Percentiles rank a stretch among this genome's conserved stretches.
Evolutionary conservation across 2,329 filamentous ascomycete species (phyloP).

Genomic region (Penicillium brasilianum): DNA sequence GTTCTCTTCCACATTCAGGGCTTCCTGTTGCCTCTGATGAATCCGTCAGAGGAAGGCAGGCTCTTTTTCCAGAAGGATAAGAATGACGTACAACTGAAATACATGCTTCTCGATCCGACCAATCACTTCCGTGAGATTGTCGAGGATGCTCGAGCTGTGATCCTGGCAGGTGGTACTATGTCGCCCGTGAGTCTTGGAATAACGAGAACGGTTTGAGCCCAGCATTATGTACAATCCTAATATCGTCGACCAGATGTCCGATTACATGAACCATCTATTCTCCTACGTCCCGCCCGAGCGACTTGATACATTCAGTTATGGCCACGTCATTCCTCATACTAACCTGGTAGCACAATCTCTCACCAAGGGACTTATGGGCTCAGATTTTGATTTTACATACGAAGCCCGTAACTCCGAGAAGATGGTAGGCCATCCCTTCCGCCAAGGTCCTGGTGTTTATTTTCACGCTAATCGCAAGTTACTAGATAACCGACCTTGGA

Average conservation of each 20-base stretch:
- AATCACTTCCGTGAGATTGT: slow-evolving; percentile 90
- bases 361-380: slow-evolving; percentile 52
- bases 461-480: slow-evolving; percentile 9
- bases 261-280: slow-evolving; percentile 86
- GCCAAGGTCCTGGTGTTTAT: not conserved
- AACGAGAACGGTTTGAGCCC: not conserved
- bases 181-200: slow-evolving; percentile 66
- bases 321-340: slow-evolving; percentile 84
- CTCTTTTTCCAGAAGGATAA: slow-evolving; percentile 61
- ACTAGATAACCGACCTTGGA: slow-evolving; percentile 72
- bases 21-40: slow-evolving; percentile 82
- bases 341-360: slow-evolving; percentile 83
- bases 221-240: slow-evolving; percentile 16
- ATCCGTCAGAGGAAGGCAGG: slow-evolving; percentile 72
- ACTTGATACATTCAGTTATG: slow-evolving; percentile 85
- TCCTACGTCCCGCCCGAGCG: slow-evolving; percentile 68
- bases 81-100: slow-evolving; percentile 68
- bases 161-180: slow-evolving; percentile 96
- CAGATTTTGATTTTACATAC: slow-evolving; percentile 84
- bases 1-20: slow-evolving; percentile 67
- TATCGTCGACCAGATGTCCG: slow-evolving; percentile 65
- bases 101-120: slow-evolving; percentile 87
- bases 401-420: slow-evolving; percentile 70
- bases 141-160: slow-evolving; percentile 80
- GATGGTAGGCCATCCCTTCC: slow-evolving; percentile 54